Evolutionary conservation across 2,329 filamentous ascomycete species (phyloP).

Genomic region (Ascosphaera apis): DNA sequence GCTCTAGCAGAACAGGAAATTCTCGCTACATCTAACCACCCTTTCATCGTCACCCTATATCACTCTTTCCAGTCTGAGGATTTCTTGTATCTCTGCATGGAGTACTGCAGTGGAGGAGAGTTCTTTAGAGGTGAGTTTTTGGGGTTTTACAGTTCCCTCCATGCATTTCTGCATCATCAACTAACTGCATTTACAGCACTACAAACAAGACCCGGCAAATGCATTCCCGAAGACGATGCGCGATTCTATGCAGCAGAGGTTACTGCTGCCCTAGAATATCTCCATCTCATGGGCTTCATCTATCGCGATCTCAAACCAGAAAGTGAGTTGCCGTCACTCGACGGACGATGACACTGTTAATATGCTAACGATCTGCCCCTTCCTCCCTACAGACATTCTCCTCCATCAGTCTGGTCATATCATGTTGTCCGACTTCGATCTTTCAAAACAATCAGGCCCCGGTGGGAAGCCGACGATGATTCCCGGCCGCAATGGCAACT

Average conservation of each 20-base stretch:
- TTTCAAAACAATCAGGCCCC: conserved; percentile 91
- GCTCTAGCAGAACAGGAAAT: conserved; percentile 96
- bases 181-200: conserved; percentile 31
- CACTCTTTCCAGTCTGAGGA: conserved; percentile 99
- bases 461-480: conserved; percentile 98
- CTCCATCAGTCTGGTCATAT: conserved; percentile 98
- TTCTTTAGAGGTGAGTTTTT: conserved; percentile 50
- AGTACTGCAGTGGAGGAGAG: conserved; percentile 96
- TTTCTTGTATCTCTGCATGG: conserved; percentile 98
- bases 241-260: conserved; percentile 96
- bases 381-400: conserved; percentile 54
- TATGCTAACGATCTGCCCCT: conserved; percentile 7
- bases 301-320: conserved; percentile 96
- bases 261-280: conserved; percentile 82
- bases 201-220: conserved; percentile 91
- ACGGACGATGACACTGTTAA: not conserved
- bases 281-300: conserved; percentile 98
- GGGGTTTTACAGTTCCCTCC: not conserved
- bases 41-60: conserved; percentile 95
- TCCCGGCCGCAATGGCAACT: conserved; percentile 67
- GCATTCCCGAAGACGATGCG: conserved; percentile 87
- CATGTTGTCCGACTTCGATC: conserved; percentile 96
- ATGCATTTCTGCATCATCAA: no score
- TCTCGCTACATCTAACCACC: conserved; percentile 91
- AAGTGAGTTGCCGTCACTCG: conserved; percentile 33